phyloP scores from a whole-genome alignment of 2,329 filamentous ascomycete genomes.

The Cordyceps militaris region DNA sequence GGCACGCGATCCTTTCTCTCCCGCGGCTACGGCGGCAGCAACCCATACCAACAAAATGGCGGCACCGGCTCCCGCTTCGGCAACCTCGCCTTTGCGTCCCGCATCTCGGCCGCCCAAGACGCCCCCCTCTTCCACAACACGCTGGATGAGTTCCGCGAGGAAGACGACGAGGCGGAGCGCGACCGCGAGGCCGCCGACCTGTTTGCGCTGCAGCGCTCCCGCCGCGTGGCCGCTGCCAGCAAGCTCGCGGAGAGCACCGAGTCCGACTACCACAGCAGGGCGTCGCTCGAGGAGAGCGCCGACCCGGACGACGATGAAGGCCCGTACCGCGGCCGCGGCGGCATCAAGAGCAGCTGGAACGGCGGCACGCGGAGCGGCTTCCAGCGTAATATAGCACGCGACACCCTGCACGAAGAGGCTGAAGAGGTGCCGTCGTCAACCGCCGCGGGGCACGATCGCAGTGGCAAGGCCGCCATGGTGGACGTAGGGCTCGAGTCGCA shows the following conservation, averaged over 20 bases:
- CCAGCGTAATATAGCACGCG: conserved; percentile 21
- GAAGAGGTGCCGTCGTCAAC: conserved; percentile 33
- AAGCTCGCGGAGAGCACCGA: conserved; percentile 81
- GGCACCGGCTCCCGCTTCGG: conserved; percentile 66
- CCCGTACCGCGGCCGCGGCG: conserved; percentile 41
- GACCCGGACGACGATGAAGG: conserved; percentile 21
- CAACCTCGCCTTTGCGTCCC: conserved; percentile 62
- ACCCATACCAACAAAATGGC: conserved; percentile 81
- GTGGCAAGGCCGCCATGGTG: conserved; percentile 58
- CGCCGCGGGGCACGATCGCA: conserved; percentile 30
- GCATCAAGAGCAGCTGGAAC: conserved; percentile 60
- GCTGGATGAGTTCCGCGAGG: conserved; percentile 82
- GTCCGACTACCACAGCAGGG: conserved; percentile 49
- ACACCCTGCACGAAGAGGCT: conserved; percentile 34
- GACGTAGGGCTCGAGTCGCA: conserved; percentile 76
- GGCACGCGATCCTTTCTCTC: conserved; percentile 37
- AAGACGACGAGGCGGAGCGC: conserved; percentile 86
- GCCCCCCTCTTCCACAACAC: conserved; percentile 93
- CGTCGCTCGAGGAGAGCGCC: conserved; percentile 28
- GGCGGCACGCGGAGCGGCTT: conserved; percentile 41
- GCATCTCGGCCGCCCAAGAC: conserved; percentile 64
- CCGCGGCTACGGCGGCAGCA: conserved; percentile 45
- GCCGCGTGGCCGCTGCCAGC: conserved; percentile 79
- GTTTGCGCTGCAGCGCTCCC: conserved; percentile 82
- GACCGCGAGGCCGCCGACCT: conserved; percentile 90